Conservation (phyloP, 441 rosid genomes). For the Gossypium armourianum region DNA sequence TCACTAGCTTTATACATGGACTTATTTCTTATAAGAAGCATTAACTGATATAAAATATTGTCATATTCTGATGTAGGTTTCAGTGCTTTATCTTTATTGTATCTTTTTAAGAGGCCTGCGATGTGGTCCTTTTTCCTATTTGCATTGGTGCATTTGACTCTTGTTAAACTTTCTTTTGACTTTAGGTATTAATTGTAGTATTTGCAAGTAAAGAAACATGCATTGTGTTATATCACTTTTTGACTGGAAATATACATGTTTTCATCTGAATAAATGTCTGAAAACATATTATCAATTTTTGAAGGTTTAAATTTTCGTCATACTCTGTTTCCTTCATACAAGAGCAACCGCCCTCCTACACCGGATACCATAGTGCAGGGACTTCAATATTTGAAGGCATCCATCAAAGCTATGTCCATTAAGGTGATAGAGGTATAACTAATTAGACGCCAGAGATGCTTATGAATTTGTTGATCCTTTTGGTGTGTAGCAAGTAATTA, state of each 20-base stretch:
- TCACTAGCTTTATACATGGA: background rate
- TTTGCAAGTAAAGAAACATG: background rate
- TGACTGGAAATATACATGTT: conserved; percentile 1
- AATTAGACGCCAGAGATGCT: background rate
- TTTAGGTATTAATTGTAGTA: background rate
- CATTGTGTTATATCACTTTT: background rate
- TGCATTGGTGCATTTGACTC: background rate
- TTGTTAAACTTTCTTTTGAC: background rate
- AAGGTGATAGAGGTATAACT: conserved; percentile 77
- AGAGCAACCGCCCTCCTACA: conserved; percentile 87
- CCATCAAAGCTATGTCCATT: conserved; percentile 86
- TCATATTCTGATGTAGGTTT: background rate
- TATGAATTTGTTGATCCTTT: conserved; percentile 11
- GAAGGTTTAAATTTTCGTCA: conserved; percentile 84
- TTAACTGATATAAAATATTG: background rate
- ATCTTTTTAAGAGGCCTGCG: background rate
- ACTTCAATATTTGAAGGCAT: conserved; percentile 84
- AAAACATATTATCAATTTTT: conserved; percentile 13
- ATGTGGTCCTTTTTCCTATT: background rate
- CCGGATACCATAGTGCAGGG: conserved; percentile 94
- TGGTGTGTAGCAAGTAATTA: conserved; percentile 20
- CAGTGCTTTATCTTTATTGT: background rate
- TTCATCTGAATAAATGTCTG: conserved; percentile 9
- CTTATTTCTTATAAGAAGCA: background rate
- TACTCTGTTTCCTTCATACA: conserved; percentile 72